Conservation (phyloP, 352 stramenopile genomes). For the Phytophthora syringae region DNA sequence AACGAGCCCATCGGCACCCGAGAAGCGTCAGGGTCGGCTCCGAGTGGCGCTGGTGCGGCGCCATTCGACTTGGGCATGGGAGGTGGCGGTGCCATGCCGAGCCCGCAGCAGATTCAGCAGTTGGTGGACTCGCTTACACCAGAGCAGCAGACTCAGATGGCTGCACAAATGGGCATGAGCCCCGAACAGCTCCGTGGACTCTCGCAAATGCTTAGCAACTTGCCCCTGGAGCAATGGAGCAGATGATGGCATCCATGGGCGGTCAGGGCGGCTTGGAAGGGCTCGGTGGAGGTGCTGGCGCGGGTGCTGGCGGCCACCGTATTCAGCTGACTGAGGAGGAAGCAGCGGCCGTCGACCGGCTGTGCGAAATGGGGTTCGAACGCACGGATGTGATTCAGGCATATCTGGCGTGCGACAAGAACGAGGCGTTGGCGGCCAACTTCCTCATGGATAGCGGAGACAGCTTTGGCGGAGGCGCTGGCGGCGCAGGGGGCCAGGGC, state of each 20-base stretch:
- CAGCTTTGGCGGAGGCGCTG: conserved; percentile 53
- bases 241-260: conserved; percentile 89
- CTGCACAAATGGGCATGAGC: conserved; percentile 86
- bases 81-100: conserved; percentile 66
- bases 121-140: conserved; percentile 78
- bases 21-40: conserved; percentile 37
- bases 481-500: conserved; percentile 49
- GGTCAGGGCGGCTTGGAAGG: conserved; percentile 52
- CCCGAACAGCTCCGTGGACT: conserved; percentile 85
- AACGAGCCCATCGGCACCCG: conserved; percentile 84
- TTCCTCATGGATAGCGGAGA: conserved; percentile 96
- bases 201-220: conserved; percentile 88
- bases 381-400: conserved; percentile 95
- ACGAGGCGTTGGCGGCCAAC: conserved; percentile 98
- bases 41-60: conserved; percentile 38
- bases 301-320: conserved; percentile 47
- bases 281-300: conserved; percentile 46
- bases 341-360: conserved; percentile 71
- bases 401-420: conserved; percentile 99
- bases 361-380: conserved; percentile 91
- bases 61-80: conserved; percentile 59
- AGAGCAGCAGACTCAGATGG: conserved; percentile 84
- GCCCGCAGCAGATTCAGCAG: conserved; percentile 85
- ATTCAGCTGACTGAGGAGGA: conserved; percentile 87
- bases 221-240: conserved; percentile 83